Evolutionary conservation across 179 eudicot genomes (phyloP), one percentile per base, ranked within the genome.

Genomic region (Carnegiea gigantea): DNA sequence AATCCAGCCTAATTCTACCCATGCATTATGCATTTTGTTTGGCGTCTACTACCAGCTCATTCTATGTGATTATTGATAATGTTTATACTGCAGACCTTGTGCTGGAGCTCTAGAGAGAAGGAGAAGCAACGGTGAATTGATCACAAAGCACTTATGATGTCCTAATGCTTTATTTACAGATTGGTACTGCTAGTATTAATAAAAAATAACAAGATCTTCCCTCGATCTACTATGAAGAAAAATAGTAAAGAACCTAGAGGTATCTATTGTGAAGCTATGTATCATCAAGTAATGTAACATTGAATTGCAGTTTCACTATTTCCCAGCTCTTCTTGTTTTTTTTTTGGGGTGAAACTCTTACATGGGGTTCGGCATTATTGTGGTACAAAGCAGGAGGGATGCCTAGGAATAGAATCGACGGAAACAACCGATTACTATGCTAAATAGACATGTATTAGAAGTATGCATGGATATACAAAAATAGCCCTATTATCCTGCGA

Each of bases 81-180:
- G 44, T 40, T 40, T 83, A 18, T 43, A 40, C 36, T 82, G 76
- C 78, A 92, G 95, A 90, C 85, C 87, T 92, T 77, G 95, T 90
- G 67, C 77, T 92, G 88, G 95, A 92, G 88, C 92, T 92, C 82
- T 92, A 84, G 78, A 78, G 80, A 81, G 84, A 71, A 78, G 78
- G 75, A 36, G 78, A 82, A 81, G 80, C 79, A 75, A 60, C 2
- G 74, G 79, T 49, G 48, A 28, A 21, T 49, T 40, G 79, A 54
- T 74, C 53, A 74, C 21, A 83, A 77, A 80, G 80, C 78, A 13
- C 64, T 75, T n/a, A 49, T 30, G 26, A 67, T 44, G 67, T 73
- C 82, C 80, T 60, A 9, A 83, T 80, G 79, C 26, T 62, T 9
- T 77, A 67, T 77, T 15, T 71, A 62, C 5, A 23, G 53, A 40